Base-by-base conservation (phyloP, 768 basidiomycete species). In the Lentinula boryana region DNA sequence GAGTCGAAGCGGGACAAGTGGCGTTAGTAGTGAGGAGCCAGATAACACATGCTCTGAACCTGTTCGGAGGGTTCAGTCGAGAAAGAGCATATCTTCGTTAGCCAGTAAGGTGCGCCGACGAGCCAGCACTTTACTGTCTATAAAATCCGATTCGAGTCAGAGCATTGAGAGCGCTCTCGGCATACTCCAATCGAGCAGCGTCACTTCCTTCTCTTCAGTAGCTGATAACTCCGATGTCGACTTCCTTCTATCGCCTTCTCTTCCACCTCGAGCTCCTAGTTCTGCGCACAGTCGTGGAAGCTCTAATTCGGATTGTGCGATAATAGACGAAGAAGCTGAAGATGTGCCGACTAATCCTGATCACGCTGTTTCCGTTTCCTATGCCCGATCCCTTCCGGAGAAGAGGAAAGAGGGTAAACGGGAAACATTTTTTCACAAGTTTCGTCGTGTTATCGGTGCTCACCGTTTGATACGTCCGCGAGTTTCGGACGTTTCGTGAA, bases 281-380 rank as follows among this genome's bases (percentile, higher is more conserved):
- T 36, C 33, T 40, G 36, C 23, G 5, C 54, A 40, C 40, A 56
- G 54, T 41, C 51, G 51, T 9, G 32, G 51, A 53, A 53, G 51
- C 36, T 56, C 54, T 21, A 35, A 38, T 16, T 56, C 54, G 36
- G 54, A 56, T 23, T 56, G 54, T 56, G 36, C 33, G 13, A 35
- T 56, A n/a, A 56, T 56, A 36, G 54, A 56, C 21, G 54, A 56
- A 56, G 54, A 56, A 40, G 36, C 36, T 38, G 54, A 56, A 18
- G 54, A 56, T 40, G 12, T 18, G 6, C 32, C n/a, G 13, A 27
- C 23, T n/a, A 35, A 15, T 27, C 33, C 50, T 51, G 50, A 51
- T 12, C 27, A 4, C 9, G 21, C 21, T 49, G 15, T 49, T 23
- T n/a, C 48, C 41, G 5, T 43, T 43, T 5, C 41, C 9, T n/a